Percentiles rank a stretch among this genome's conserved stretches.
These are phyloP conservation scores for Diplodia scrobiculata DNA, from an alignment of 2,329 filamentous ascomycete genomes.

Conservation along the genomic window DNA sequence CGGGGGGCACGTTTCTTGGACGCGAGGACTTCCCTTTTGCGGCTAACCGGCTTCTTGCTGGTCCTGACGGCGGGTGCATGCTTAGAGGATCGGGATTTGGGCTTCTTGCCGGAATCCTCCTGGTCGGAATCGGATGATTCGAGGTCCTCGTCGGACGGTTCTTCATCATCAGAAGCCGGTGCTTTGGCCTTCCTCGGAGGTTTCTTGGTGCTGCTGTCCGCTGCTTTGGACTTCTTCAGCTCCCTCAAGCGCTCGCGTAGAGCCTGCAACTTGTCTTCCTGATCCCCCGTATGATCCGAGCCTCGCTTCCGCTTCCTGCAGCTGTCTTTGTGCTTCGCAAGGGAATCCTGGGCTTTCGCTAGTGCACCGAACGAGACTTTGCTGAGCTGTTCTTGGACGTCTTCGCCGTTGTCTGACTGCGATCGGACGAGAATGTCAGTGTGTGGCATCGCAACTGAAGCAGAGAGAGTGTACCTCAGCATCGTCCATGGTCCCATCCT, in stretches of 20 bases:
- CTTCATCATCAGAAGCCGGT: conserved; percentile 32
- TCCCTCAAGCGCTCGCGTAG: conserved; percentile 50
- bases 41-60: conserved; percentile 79
- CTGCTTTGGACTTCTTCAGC: conserved; percentile 42
- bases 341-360: conserved; percentile 76
- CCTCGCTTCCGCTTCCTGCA: conserved; percentile 49
- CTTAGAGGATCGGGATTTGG: conserved; percentile 66
- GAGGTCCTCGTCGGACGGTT: conserved; percentile 28
- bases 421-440: conserved; percentile 27
- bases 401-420: conserved; percentile 45
- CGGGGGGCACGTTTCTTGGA: conserved; percentile 63
- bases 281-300: conserved; percentile 41
- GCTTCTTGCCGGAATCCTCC: conserved; percentile 40
- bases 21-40: conserved; percentile 72
- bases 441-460: background rate
- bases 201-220: conserved; percentile 32
- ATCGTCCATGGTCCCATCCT: conserved; percentile 36
- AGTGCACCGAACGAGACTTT: conserved; percentile 86
- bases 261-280: conserved; percentile 52
- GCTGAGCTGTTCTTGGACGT: conserved; percentile 53
- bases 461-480: conserved; percentile 34
- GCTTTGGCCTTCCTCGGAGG: conserved; percentile 29
- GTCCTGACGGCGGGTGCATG: conserved; percentile 84
- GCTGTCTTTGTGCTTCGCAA: conserved; percentile 49
- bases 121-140: conserved; percentile 30